Evolutionary conservation across 169 alveolate species (phyloP).

Genomic region (Plasmodium coatneyi): DNA sequence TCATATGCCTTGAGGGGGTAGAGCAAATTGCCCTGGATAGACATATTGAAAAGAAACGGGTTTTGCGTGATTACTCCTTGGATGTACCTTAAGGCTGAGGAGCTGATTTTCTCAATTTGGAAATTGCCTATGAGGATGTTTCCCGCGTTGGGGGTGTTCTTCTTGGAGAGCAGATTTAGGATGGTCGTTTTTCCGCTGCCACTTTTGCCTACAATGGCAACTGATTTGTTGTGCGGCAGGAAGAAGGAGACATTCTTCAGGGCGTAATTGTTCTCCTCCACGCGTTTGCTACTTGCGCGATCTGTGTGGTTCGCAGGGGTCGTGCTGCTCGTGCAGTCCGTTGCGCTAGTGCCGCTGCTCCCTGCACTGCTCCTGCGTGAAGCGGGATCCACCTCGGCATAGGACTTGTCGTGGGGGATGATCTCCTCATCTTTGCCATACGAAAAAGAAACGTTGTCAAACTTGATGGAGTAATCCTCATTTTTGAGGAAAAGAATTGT

Average conservation of each 20-base stretch:
- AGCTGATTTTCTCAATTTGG: conserved; percentile 22
- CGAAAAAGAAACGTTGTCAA: conserved; percentile 63
- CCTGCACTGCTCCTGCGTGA: background rate
- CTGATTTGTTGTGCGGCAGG: conserved; percentile 77
- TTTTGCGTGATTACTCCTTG: conserved; percentile 57
- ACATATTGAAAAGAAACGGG: conserved; percentile 35
- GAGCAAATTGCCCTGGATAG: conserved; percentile 11
- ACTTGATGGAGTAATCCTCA: conserved; percentile 19
- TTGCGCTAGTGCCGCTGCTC: background rate
- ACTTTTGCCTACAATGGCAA: conserved; percentile 95
- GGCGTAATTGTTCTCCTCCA: conserved; percentile 1
- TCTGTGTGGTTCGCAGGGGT: background rate
- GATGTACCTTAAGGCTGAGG: conserved; percentile 42
- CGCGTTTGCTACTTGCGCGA: background rate
- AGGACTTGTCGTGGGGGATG: background rate
- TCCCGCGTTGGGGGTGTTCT: conserved; percentile 87
- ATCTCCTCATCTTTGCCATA: background rate
- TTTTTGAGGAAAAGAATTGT: conserved; percentile 35
- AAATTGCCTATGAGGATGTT: conserved; percentile 78
- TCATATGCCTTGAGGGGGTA: conserved; percentile 64
- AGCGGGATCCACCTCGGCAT: background rate
- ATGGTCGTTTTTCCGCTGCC: conserved; percentile 96
- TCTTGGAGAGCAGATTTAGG: conserved; percentile 89
- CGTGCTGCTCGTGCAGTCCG: background rate
- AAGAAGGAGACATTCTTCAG: conserved; percentile 43